Conservation (phyloP, 169 alveolate genomes). For the Eimeria necatrix region DNA sequence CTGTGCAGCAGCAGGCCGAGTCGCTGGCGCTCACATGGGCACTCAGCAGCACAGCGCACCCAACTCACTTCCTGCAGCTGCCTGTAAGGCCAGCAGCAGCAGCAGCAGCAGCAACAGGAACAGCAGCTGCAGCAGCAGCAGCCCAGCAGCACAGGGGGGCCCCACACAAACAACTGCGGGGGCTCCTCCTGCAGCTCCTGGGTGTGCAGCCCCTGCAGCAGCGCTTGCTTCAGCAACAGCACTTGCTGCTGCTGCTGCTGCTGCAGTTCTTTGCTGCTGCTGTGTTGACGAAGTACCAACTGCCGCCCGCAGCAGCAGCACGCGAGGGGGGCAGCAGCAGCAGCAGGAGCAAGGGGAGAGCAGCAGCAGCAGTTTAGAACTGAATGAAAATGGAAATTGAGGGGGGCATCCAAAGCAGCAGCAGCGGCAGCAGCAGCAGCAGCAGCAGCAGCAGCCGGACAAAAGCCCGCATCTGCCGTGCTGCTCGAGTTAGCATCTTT, state of each 20-base stretch:
- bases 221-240: neutral
- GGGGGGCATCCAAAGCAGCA: neutral
- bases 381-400: neutral
- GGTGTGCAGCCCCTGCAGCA: neutral
- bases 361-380: constrained; percentile 7
- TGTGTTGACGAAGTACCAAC: neutral
- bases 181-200: neutral
- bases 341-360: neutral
- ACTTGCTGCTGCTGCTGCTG: constrained; percentile 40
- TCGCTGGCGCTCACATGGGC: neutral
- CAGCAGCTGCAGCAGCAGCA: constrained; percentile 18
- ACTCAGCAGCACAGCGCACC: neutral
- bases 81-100: neutral
- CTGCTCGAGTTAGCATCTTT: neutral
- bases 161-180: neutral
- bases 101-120: neutral
- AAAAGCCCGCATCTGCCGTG: neutral
- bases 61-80: neutral
- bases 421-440: constrained; percentile 9
- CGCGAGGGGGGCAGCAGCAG: neutral
- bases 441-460: constrained; percentile 18
- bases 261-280: neutral
- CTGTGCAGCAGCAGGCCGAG: neutral
- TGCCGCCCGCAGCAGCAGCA: neutral
- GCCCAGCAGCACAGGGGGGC: neutral